Percentiles rank a stretch among this genome's conserved stretches.
phyloP scores from a whole-genome alignment of 1,284 basidiomycete genomes.

The Tilletia horrida region DNA sequence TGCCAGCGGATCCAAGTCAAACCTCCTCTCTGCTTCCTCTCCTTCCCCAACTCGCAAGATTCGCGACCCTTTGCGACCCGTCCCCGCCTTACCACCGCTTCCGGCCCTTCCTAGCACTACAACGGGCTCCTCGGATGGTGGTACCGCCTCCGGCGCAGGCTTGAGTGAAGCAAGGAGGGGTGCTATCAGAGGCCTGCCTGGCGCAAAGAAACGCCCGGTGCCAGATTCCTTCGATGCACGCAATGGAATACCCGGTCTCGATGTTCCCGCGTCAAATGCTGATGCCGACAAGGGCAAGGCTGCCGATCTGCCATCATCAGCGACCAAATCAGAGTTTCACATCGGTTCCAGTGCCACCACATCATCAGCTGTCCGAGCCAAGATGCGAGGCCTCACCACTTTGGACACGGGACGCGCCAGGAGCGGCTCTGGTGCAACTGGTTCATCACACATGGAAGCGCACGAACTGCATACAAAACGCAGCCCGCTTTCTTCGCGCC shows the following conservation, averaged over 20 bases:
- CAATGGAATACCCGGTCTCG: neutral
- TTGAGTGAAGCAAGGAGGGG: neutral
- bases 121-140: neutral
- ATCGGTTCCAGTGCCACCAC: neutral
- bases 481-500: no score
- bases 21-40: neutral
- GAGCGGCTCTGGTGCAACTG: neutral
- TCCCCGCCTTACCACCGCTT: neutral
- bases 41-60: conserved; percentile 1
- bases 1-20: neutral
- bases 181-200: neutral
- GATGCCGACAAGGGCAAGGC: neutral
- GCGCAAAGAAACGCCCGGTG: neutral
- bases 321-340: neutral
- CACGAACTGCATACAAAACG: neutral
- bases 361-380: neutral
- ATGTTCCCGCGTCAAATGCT: neutral
- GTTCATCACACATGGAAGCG: neutral
- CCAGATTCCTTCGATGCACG: conserved; percentile 6
- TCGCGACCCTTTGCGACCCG: neutral
- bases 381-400: neutral
- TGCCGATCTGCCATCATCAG: neutral
- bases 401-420: neutral
- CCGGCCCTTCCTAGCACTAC: neutral
- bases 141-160: neutral